phyloP scores from a whole-genome alignment of 805 yeast species.

The Monosporozyma yasuniensis region DNA sequence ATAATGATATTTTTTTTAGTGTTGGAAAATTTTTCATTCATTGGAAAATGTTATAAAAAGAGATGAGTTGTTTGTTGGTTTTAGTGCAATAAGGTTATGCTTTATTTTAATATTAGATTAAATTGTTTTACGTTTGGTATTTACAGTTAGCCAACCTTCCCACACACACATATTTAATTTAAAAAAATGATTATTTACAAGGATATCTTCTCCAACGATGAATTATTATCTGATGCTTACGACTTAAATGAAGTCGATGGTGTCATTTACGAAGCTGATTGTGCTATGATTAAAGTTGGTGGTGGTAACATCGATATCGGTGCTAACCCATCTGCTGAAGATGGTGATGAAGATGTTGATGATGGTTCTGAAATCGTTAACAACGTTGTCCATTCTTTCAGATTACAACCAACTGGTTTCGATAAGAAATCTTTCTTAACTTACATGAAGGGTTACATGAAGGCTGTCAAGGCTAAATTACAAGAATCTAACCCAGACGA shows the following conservation, averaged over 20 bases:
- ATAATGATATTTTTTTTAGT: neutral
- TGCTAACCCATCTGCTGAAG: constrained; percentile 99
- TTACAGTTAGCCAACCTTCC: neutral
- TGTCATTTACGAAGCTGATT: constrained; percentile 94
- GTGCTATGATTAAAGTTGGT: constrained; percentile 81
- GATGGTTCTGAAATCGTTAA: constrained; percentile 86
- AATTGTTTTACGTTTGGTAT: no score
- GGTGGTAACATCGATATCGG: constrained; percentile 96
- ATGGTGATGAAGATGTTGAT: constrained; percentile 71
- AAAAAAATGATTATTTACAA: constrained; percentile 36
- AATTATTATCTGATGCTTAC: constrained; percentile 95
- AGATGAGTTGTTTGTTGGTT: neutral
- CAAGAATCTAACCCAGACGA: constrained; percentile 84
- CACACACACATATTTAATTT: constrained; percentile 2
- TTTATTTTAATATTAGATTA: no score
- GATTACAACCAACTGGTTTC: constrained; percentile 89
- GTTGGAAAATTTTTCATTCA: neutral
- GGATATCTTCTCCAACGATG: constrained; percentile 92
- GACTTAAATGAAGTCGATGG: constrained; percentile 78
- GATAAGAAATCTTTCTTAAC: constrained; percentile 97
- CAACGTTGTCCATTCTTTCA: constrained; percentile 98
- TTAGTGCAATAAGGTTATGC: no score
- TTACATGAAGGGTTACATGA: constrained; percentile 99
- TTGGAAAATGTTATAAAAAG: neutral
- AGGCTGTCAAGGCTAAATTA: constrained; percentile 83